Evolutionary conservation across 75 land plant genomes (phyloP), one percentile per base, ranked within the genome.

Genomic region (Larix kaempferi): DNA sequence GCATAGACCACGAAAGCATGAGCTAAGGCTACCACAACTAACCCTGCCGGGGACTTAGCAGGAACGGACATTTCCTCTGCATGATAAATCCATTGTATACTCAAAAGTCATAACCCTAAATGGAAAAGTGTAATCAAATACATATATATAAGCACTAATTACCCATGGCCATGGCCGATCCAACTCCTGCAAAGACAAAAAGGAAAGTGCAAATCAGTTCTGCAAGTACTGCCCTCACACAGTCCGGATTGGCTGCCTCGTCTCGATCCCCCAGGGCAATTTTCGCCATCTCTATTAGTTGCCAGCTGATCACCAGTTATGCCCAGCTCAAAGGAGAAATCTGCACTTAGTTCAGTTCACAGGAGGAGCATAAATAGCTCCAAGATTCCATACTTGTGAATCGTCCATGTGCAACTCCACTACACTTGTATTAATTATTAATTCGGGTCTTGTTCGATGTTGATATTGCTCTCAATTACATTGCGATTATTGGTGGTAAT

Each of bases 131-230:
- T 86, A 44, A 44, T 5, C 49, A 44, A 44, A 5, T 7, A 44
- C 7, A 44, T 44, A 5, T 44, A 6, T 44, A 44, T 6, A 16
- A 63, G 15, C 13, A 59, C 10, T 19, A 26, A 13, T 77, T 77
- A 87, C 93, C 84, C 10, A 87, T 71, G 11, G 91, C 79, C 83
- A 89, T 89, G 81, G 88, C 86, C 3, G 91, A 77, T 65, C 89
- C 88, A 19, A 84, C 86, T 6, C 91, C 91, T n/a, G 79, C 80
- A 52, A 86, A 89, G n/a, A 89, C 86, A 74, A 89, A 89, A 19
- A 89, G 80, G 56, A 89, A 89, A 57, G 91, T 89, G 81, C 79
- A 77, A 14, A 89, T 77, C 76, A 89, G 59, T 76, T 89, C 91
- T 5, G 83, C 84, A 23, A 84, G 57, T 19, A 86, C 82, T 49